These are phyloP conservation scores for Trichosanthes cucumerina DNA, from an alignment of 306 rosid genomes.

Conservation along the genomic window DNA sequence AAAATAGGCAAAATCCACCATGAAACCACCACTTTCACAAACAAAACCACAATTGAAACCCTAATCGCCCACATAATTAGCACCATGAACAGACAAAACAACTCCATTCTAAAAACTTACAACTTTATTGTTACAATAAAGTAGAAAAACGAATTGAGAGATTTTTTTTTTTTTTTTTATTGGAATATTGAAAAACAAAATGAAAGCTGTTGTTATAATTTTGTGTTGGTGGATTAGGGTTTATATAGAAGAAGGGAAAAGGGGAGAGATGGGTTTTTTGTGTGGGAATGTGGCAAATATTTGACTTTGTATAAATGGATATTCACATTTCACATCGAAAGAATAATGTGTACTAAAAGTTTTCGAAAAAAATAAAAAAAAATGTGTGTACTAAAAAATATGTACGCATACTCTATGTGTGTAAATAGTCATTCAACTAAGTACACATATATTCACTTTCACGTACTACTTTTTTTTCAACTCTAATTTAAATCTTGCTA, in stretches of 20 bases:
- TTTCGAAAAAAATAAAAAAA: too few relatives aligned
- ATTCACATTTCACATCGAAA: background rate
- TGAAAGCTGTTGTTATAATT: background rate
- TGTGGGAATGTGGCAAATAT: background rate
- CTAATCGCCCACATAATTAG: background rate
- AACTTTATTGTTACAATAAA: too few relatives aligned
- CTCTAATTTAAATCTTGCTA: too few relatives aligned
- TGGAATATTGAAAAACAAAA: too few relatives aligned
- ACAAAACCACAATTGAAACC: background rate
- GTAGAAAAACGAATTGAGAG: background rate
- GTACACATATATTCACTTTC: too few relatives aligned
- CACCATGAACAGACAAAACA: background rate
- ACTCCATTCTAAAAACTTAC: background rate
- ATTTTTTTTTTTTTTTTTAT: too few relatives aligned
- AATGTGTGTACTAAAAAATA: too few relatives aligned
- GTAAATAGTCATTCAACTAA: too few relatives aligned
- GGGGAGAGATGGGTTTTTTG: too few relatives aligned
- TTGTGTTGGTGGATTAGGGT: background rate
- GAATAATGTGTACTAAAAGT: too few relatives aligned
- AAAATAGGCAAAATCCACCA: conserved; percentile 35
- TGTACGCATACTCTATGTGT: too few relatives aligned
- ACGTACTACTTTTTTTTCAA: too few relatives aligned
- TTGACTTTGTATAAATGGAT: background rate
- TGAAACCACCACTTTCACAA: background rate
- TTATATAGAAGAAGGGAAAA: background rate